Conservation (phyloP, 495 filamentous ascomycete species). For the Xanthoparmelia taractica region DNA sequence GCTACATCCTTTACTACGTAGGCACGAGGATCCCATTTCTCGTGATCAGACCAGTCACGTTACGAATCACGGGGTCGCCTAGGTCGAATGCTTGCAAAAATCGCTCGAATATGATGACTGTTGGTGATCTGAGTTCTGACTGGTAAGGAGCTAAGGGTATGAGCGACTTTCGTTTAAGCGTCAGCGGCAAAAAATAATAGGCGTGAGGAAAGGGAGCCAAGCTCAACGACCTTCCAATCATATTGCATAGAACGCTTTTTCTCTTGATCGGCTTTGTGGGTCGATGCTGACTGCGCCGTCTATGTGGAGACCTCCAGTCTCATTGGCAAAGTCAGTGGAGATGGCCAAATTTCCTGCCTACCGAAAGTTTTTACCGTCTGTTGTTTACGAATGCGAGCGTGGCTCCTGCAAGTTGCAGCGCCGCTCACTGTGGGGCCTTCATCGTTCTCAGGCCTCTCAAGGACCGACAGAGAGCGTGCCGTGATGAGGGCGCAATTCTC, state of each 20-base stretch:
- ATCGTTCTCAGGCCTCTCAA: background rate
- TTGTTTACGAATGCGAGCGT: background rate
- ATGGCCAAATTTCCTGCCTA: background rate
- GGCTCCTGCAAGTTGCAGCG: background rate
- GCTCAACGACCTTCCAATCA: slow-evolving; percentile 6
- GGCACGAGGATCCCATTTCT: background rate
- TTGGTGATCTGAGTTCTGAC: slow-evolving; percentile 10
- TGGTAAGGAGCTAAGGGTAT: slow-evolving; percentile 12
- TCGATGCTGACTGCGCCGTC: background rate
- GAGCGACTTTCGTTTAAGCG: slow-evolving; percentile 11
- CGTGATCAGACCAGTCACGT: slow-evolving; percentile 9
- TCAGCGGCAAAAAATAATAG: slow-evolving; percentile 17
- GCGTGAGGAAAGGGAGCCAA: slow-evolving; percentile 3
- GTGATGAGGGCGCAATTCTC: background rate
- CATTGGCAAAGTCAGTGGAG: background rate
- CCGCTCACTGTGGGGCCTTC: background rate
- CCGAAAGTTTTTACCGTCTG: background rate
- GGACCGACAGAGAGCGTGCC: too few relatives aligned
- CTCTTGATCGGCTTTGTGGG: background rate
- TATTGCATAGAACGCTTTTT: background rate
- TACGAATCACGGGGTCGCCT: slow-evolving; percentile 6
- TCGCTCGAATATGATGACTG: background rate
- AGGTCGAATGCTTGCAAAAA: slow-evolving; percentile 1
- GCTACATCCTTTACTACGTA: slow-evolving; percentile 8
- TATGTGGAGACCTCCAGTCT: background rate